These are phyloP conservation scores for Gaeumannomyces tritici DNA, from an alignment of 2,329 filamentous ascomycete genomes.

Conservation along the genomic window DNA sequence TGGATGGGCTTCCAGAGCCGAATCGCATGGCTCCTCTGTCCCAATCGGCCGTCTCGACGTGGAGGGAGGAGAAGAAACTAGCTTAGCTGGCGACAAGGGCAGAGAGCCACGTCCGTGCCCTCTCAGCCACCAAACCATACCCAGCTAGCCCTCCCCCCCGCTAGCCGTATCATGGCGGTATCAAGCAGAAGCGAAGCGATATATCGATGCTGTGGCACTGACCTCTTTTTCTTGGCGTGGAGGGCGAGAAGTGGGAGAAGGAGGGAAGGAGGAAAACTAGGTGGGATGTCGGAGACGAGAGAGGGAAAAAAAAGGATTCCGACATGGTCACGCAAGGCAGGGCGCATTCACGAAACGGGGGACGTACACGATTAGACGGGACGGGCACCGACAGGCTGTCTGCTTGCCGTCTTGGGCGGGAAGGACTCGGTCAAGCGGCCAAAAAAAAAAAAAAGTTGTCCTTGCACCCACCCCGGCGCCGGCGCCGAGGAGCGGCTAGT, in stretches of 20 bases:
- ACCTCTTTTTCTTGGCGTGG: neutral
- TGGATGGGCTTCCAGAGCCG: neutral
- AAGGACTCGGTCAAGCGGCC: too few relatives aligned
- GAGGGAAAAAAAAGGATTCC: neutral
- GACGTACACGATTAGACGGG: too few relatives aligned
- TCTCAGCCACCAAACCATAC: too few relatives aligned
- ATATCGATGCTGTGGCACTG: neutral
- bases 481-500: too few relatives aligned
- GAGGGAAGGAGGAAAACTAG: too few relatives aligned
- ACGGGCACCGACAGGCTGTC: neutral
- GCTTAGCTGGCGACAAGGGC: too few relatives aligned
- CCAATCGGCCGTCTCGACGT: too few relatives aligned
- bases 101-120: too few relatives aligned
- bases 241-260: neutral
- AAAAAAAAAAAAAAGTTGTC: neutral
- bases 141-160: too few relatives aligned
- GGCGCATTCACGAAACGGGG: too few relatives aligned
- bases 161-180: neutral
- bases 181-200: neutral
- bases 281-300: neutral
- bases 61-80: too few relatives aligned
- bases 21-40: neutral
- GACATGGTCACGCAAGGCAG: neutral
- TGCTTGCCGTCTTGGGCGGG: neutral
- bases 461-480: too few relatives aligned